A percentile compares a stretch with the other conserved stretches of the same genome.
Conservation (phyloP, 345 rosid species). For the Eutrema yunnanense region DNA sequence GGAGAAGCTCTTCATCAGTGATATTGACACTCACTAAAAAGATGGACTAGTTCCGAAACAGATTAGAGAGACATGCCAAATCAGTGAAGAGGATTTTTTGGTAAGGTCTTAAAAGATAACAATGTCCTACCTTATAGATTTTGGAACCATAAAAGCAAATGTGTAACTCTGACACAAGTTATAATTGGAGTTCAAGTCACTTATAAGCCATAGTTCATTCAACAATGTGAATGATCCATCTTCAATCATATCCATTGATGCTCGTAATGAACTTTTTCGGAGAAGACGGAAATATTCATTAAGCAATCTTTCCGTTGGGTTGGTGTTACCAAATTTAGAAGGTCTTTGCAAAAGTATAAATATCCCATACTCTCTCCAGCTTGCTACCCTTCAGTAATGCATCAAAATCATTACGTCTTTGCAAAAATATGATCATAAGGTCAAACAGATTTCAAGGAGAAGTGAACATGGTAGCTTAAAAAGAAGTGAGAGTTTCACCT, state of each 20-base stretch:
- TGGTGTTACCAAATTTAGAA: constrained; percentile 56
- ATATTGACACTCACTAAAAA: constrained; percentile 3
- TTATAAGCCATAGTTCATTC: constrained; percentile 86
- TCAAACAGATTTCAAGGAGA: not conserved
- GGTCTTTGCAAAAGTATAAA: constrained; percentile 81
- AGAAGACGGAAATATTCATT: constrained; percentile 95
- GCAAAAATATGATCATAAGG: constrained; percentile 16
- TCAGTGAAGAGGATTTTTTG: not conserved
- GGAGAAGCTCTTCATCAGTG: constrained; percentile 69
- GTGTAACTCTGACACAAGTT: constrained; percentile 78
- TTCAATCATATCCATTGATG: constrained; percentile 74
- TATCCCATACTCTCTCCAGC: constrained; percentile 77
- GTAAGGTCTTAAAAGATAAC: not conserved
- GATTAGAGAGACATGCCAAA: not conserved
- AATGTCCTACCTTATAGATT: constrained; percentile 54
- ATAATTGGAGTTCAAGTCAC: constrained; percentile 65
- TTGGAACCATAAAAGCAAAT: constrained; percentile 85
- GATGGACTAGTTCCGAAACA: not conserved
- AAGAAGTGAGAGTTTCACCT: constrained; percentile 41
- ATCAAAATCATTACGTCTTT: constrained; percentile 74
- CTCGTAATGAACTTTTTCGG: constrained; percentile 48
- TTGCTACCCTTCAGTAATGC: constrained; percentile 55
- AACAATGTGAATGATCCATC: constrained; percentile 41
- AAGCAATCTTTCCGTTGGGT: constrained; percentile 78
- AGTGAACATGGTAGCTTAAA: not conserved